Evolutionary conservation across 371 early-diverging fungal genomes (phyloP).

Genomic region (Umbelopsis sp.): DNA sequence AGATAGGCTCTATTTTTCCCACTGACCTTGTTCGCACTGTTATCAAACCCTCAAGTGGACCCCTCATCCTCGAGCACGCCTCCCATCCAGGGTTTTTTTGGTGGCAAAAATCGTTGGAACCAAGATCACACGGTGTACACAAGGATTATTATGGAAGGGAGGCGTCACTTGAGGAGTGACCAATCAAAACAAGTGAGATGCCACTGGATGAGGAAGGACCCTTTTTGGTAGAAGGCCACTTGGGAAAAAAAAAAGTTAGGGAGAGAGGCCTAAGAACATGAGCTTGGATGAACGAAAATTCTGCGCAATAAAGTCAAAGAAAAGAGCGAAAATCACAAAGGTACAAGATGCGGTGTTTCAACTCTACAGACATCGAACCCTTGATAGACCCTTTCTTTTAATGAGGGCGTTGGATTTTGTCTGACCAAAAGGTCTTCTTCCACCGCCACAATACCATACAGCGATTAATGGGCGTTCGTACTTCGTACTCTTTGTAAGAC

Average conservation of each 20-base stretch:
- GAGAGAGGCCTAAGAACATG: neutral
- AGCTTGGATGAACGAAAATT: too few species aligned
- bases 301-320: too few species aligned
- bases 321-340: too few species aligned
- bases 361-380: constrained; percentile 3
- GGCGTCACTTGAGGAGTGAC: neutral
- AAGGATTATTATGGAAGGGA: neutral
- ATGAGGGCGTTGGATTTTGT: neutral
- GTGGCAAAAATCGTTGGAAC: neutral
- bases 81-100: neutral
- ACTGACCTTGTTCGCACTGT: neutral
- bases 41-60: neutral
- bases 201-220: constrained; percentile 15
- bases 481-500: constrained; percentile 1
- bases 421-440: neutral
- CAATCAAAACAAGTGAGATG: constrained; percentile 2
- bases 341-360: neutral
- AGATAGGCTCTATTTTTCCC: too few species aligned
- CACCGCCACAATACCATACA: constrained; percentile 15
- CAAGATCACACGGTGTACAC: constrained; percentile 18
- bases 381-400: constrained; percentile 16
- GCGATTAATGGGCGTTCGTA: constrained; percentile 4
- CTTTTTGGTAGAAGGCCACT: neutral
- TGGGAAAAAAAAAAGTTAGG: neutral
- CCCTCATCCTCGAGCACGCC: neutral